Conservation (phyloP, 257 asterid species). For the Gynochthodes officinalis region DNA sequence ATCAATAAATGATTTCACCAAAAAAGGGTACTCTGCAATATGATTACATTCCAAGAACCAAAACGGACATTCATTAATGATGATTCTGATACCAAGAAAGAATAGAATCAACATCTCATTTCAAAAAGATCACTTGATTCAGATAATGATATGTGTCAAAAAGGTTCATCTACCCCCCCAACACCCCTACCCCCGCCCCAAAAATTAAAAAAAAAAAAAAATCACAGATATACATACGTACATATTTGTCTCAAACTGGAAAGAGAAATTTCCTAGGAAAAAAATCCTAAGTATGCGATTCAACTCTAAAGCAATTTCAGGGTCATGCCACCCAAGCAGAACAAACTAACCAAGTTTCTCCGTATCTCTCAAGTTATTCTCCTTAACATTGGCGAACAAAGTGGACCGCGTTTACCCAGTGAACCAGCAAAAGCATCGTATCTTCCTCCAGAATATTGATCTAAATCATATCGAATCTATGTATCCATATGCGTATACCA, state of each 20-base stretch:
- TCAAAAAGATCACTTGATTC: not conserved
- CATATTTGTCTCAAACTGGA: not conserved
- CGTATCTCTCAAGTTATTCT: not conserved
- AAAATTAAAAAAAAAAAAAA: not conserved
- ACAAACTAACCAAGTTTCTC: slow-evolving; percentile 2
- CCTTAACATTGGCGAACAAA: not conserved
- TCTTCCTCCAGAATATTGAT: not conserved
- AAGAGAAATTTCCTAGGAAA: not conserved
- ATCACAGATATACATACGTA: not conserved
- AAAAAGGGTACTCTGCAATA: no score
- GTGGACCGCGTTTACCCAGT: not conserved
- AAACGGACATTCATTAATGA: not conserved
- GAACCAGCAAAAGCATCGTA: no score
- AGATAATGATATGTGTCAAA: not conserved
- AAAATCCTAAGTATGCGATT: not conserved
- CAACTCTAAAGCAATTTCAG: not conserved
- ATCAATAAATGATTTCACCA: no score
- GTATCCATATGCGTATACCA: not conserved
- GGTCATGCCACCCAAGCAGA: not conserved
- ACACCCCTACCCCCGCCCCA: no score
- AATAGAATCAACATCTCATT: not conserved
- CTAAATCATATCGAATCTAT: slow-evolving; percentile 4
- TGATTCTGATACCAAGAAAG: not conserved
- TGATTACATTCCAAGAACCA: no score
- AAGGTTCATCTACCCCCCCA: no score